Evolutionary conservation across 306 rosid species (phyloP).

Genomic region (Gleditsia sinensis): DNA sequence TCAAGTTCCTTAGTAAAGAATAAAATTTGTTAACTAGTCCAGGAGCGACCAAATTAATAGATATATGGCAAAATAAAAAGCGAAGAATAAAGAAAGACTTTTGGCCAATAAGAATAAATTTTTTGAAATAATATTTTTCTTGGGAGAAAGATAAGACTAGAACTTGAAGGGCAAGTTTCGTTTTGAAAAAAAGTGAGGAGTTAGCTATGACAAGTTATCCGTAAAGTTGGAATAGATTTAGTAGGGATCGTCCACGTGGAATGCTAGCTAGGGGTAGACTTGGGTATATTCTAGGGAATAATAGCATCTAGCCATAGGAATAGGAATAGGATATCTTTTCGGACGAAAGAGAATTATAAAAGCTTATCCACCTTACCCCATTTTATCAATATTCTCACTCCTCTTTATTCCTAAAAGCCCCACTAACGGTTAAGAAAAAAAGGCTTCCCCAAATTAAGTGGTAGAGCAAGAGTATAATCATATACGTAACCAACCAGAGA

Average conservation of each 20-base stretch:
- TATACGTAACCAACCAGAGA: background rate
- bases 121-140: background rate
- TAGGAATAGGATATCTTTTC: background rate
- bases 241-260: conserved; percentile 27
- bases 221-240: background rate
- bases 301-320: background rate
- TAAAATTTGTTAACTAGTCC: background rate
- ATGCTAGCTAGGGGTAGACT: background rate
- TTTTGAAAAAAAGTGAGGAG: too few relatives aligned
- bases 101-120: background rate
- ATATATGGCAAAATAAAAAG: background rate
- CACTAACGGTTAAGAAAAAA: background rate
- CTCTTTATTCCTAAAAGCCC: conserved; percentile 20
- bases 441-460: background rate
- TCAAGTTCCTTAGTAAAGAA: background rate
- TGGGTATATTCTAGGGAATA: conserved; percentile 25
- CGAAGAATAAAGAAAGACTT: background rate
- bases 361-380: conserved; percentile 25
- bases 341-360: conserved; percentile 7
- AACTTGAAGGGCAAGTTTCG: background rate
- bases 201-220: background rate
- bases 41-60: background rate
- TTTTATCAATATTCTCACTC: background rate
- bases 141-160: background rate
- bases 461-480: too few relatives aligned